Conservation (phyloP, 2,329 filamentous ascomycete species). For the Canariomyces notabilis region DNA sequence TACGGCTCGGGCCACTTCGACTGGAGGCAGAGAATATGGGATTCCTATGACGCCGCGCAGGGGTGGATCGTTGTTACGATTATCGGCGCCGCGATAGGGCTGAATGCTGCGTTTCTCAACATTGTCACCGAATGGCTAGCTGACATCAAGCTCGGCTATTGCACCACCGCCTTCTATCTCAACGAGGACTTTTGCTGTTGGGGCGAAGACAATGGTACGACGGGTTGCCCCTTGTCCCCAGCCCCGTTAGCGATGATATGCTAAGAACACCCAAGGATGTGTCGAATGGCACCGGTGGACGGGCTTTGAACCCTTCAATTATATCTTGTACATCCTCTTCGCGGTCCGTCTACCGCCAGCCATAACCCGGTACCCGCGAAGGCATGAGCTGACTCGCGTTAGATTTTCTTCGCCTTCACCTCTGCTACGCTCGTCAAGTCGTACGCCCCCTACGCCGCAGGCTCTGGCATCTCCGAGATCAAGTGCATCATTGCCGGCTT, state of each 20-base stretch:
- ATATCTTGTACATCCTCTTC: slow-evolving; percentile 81
- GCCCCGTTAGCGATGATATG: too few species aligned
- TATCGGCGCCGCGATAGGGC: slow-evolving; percentile 84
- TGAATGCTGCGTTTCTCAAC: slow-evolving; percentile 89
- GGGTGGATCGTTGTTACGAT: slow-evolving; percentile 97
- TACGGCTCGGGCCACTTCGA: slow-evolving; percentile 65
- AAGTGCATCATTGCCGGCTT: slow-evolving; percentile 99
- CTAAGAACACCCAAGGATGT: too few species aligned
- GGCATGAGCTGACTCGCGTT: slow-evolving; percentile 17
- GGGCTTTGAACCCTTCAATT: slow-evolving; percentile 70
- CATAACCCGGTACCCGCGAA: not conserved
- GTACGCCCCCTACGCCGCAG: slow-evolving; percentile 93
- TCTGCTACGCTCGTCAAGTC: slow-evolving; percentile 81
- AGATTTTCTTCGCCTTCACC: slow-evolving; percentile 74
- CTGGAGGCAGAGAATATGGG: slow-evolving; percentile 76
- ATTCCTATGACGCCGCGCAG: slow-evolving; percentile 92
- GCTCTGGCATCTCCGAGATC: slow-evolving; percentile 96
- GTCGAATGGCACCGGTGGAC: slow-evolving; percentile 88
- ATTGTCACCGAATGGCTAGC: slow-evolving; percentile 96
- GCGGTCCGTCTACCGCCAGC: slow-evolving; percentile 51
- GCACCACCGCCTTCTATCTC: slow-evolving; percentile 90
- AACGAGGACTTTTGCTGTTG: slow-evolving; percentile 98
- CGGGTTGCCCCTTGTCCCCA: not conserved
- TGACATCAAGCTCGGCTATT: slow-evolving; percentile 94
- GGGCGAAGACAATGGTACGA: slow-evolving; percentile 77